phyloP scores from a whole-genome alignment of 148 eudicot species.

The Cornus suecica region DNA sequence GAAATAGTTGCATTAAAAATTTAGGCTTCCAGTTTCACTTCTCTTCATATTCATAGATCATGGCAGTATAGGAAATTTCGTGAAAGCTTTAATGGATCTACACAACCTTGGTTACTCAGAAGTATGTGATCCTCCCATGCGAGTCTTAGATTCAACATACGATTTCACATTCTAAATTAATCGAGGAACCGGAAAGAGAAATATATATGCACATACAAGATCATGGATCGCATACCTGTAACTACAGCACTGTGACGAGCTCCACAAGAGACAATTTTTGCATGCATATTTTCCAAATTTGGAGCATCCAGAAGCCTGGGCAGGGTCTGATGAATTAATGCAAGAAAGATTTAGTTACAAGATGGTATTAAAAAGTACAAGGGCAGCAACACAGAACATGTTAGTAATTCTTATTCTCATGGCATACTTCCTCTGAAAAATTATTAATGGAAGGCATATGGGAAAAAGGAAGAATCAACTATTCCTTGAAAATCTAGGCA shows the following conservation, averaged over 20 bases:
- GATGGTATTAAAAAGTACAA: constrained; percentile 1
- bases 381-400: not conserved
- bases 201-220: not conserved
- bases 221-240: constrained; percentile 48
- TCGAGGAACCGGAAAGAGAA: not conserved
- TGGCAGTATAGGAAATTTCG: not conserved
- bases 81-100: not conserved
- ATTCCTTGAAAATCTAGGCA: too few species aligned
- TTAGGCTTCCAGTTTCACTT: not conserved
- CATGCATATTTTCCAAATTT: constrained; percentile 60
- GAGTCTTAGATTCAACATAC: not conserved
- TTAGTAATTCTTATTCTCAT: not conserved
- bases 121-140: not conserved
- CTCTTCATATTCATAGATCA: not conserved
- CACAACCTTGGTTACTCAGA: not conserved
- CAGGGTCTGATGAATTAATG: constrained; percentile 48
- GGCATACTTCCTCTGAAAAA: not conserved
- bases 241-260: constrained; percentile 94
- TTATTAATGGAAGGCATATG: not conserved
- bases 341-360: not conserved
- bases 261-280: constrained; percentile 78
- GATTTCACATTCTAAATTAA: not conserved
- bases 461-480: not conserved
- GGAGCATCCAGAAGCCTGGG: constrained; percentile 89
- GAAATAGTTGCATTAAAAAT: not conserved